Evolutionary conservation across 2,329 filamentous ascomycete species (phyloP), one percentile per base, ranked within the genome.

Genomic region (Talaromyces atroroseus): DNA sequence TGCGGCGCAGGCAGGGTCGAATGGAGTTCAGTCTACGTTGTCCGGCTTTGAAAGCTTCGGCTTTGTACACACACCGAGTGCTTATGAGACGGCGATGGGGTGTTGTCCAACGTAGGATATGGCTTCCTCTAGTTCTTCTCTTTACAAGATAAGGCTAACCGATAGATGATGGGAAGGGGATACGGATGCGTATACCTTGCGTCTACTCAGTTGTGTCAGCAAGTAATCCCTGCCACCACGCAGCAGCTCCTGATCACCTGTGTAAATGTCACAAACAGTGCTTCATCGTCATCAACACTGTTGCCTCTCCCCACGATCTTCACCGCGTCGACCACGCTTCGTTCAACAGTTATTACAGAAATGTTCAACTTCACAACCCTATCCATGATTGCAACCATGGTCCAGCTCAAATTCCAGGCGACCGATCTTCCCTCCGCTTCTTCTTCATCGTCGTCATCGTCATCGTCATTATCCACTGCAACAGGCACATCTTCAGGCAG

Each of bases 101-200:
- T 54, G 52, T 32, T 54, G 52, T 54, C 52, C 52, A 8, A 49
- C 44, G 52, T 54, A 54, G 2, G 52, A 20, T n/a, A n/a, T n/a
- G n/a, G n/a, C n/a, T 21, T 42, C 38, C 11, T 40, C 20, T 24
- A 10, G n/a, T 46, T 26, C 20, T 16, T 38, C 21, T 14, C 32
- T n/a, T 36, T 10, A 3, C 20, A n/a, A 12, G 5, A 11, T 11
- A 23, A 3, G n/a, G 23, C 52, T 54, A 48, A 42, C 14, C 12
- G 5, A 48, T 16, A 8, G 24, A 21, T 48, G 11, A 48, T 48
- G 26, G 16, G 23, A 8, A 53, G 51, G 21, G 51, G 42, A 53
- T 53, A 53, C 18, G 26, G 24, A 26, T 47, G 51, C 29, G 23
- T 26, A 16, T 10, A 14, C 3, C 3, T 34, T 16, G 12, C 6